Evolutionary conservation across 1,284 basidiomycete genomes (phyloP).

Genomic region (Fomitopsis schrenkii): DNA sequence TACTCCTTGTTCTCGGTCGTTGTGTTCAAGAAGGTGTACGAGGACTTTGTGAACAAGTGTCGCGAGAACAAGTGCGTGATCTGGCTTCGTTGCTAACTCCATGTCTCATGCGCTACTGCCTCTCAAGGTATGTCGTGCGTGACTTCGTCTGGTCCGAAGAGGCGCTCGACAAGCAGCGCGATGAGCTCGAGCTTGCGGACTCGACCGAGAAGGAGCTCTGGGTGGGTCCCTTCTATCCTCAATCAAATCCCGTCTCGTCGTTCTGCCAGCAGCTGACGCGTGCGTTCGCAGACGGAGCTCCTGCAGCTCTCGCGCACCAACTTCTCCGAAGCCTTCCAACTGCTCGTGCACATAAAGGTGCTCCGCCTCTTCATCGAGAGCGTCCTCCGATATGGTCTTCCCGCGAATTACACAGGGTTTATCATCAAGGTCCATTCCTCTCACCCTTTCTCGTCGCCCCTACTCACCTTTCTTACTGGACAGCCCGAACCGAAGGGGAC

Average conservation of each 20-base stretch:
- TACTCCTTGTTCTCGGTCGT: conserved; percentile 87
- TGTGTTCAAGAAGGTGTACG: conserved; percentile 88
- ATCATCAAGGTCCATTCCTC: conserved; percentile 67
- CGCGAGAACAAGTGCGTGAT: conserved; percentile 84
- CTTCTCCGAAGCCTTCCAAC: conserved; percentile 96
- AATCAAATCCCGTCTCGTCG: neutral
- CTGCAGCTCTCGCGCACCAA: conserved; percentile 91
- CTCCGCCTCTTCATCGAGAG: conserved; percentile 92
- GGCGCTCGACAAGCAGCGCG: conserved; percentile 76
- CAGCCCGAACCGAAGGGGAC: conserved; percentile 87
- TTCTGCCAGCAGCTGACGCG: neutral
- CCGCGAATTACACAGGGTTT: conserved; percentile 86
- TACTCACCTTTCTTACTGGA: neutral
- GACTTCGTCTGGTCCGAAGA: conserved; percentile 94
- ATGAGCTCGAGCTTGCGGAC: conserved; percentile 79
- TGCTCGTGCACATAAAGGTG: conserved; percentile 92
- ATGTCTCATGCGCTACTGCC: conserved; percentile 4
- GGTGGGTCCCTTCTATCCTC: conserved; percentile 48
- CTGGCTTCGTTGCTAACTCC: neutral
- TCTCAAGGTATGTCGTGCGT: conserved; percentile 76
- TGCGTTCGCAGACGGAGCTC: conserved; percentile 74
- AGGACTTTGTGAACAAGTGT: conserved; percentile 93
- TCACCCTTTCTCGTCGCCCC: neutral
- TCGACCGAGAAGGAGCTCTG: conserved; percentile 96
- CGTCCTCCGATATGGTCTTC: conserved; percentile 92